Evolutionary conservation across 1,284 basidiomycete species (phyloP).

Genomic region (Kwoniella shivajii): DNA sequence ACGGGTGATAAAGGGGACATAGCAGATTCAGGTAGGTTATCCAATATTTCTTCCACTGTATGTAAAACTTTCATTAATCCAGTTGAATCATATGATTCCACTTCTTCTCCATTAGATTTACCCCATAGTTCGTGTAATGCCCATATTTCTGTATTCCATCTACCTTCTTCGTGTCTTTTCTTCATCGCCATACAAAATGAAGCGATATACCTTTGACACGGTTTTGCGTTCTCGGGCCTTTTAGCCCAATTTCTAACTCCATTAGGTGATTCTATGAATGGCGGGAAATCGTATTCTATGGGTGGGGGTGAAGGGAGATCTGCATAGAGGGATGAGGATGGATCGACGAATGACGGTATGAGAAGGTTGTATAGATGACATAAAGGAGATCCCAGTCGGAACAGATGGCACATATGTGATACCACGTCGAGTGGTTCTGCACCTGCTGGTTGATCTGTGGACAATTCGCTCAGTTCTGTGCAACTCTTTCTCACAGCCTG

Average conservation of each 20-base stretch:
- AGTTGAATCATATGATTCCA: conserved; percentile 47
- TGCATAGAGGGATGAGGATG: conserved; percentile 58
- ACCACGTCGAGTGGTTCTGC: conserved; percentile 61
- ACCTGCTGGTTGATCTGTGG: conserved; percentile 43
- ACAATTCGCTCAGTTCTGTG: background rate
- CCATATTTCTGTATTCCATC: conserved; percentile 59
- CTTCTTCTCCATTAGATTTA: conserved; percentile 72
- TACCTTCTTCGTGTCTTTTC: conserved; percentile 53
- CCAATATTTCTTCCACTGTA: conserved; percentile 85
- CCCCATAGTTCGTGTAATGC: conserved; percentile 75
- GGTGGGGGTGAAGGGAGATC: conserved; percentile 55
- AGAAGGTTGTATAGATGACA: conserved; percentile 95
- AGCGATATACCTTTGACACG: conserved; percentile 63
- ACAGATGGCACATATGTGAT: conserved; percentile 89
- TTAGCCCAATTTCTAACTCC: conserved; percentile 69
- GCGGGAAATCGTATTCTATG: conserved; percentile 57
- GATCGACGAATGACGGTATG: conserved; percentile 63
- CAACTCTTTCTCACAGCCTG: background rate
- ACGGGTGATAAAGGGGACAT: conserved; percentile 58
- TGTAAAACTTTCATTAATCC: conserved; percentile 93
- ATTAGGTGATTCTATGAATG: conserved; percentile 63
- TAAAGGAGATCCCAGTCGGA: conserved; percentile 88
- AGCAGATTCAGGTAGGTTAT: conserved; percentile 72
- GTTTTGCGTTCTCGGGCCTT: conserved; percentile 73
- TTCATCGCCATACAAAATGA: conserved; percentile 60